These are phyloP conservation scores for Funneliformis caledonium DNA, from an alignment of 371 early-diverging fungal genomes.

Conservation along the genomic window DNA sequence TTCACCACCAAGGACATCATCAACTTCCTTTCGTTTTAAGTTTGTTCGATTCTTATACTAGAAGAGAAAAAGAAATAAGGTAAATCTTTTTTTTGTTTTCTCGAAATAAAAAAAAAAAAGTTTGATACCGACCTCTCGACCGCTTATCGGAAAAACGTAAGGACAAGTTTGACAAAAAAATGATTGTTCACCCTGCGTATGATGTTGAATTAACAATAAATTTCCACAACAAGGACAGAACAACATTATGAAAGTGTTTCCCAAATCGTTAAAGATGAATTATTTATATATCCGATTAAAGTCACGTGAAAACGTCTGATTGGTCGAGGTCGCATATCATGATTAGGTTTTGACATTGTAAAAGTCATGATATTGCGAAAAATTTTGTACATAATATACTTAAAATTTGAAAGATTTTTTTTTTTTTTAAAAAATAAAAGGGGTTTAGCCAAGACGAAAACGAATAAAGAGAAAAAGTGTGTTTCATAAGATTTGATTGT, in stretches of 20 bases:
- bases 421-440: no score
- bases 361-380: no score
- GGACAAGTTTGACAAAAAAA: constrained; percentile 92
- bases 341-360: no score
- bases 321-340: no score
- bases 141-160: constrained; percentile 74
- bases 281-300: no score
- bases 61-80: constrained; percentile 18
- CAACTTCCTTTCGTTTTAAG: constrained; percentile 85
- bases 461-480: no score
- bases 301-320: no score
- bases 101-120: not conserved
- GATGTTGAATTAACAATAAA: constrained; percentile 74
- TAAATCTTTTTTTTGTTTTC: not conserved
- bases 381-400: no score
- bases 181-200: constrained; percentile 63
- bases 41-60: constrained; percentile 61
- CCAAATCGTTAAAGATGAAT: no score
- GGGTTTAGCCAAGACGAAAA: no score
- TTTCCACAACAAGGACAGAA: constrained; percentile 92
- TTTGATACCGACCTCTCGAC: constrained; percentile 50
- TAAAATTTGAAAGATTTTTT: no score
- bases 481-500: no score
- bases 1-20: constrained; percentile 93
- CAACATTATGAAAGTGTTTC: constrained; percentile 56